Conservation (phyloP, 495 filamentous ascomycete genomes). For the Xylaria flabelliformis region DNA sequence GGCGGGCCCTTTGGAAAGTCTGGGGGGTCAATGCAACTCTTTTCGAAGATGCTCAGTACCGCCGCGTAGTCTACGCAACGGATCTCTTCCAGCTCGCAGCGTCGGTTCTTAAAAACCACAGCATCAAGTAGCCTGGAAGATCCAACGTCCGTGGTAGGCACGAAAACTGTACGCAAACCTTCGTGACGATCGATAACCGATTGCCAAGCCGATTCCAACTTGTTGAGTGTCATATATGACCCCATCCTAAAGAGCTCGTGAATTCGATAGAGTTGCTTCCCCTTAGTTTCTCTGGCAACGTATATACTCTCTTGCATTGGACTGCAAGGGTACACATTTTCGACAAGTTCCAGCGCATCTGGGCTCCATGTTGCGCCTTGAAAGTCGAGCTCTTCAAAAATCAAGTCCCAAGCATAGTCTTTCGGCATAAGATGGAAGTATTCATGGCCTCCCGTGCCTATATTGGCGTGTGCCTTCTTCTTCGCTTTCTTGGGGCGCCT, state of each 20-base stretch:
- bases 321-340: slow-evolving; percentile 16
- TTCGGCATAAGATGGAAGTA: slow-evolving; percentile 1
- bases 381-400: slow-evolving; percentile 4
- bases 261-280: slow-evolving; percentile 16
- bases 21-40: background rate
- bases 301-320: slow-evolving; percentile 17
- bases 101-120: slow-evolving; percentile 9
- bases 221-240: slow-evolving; percentile 44
- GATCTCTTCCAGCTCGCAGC: background rate
- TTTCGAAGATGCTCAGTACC: background rate
- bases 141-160: slow-evolving; percentile 27
- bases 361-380: background rate
- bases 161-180: slow-evolving; percentile 58
- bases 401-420: slow-evolving; percentile 10
- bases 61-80: background rate
- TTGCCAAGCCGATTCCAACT: slow-evolving; percentile 55
- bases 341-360: background rate
- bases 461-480: background rate
- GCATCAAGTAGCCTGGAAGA: slow-evolving; percentile 18
- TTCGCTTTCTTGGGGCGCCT: background rate
- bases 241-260: slow-evolving; percentile 21
- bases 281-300: slow-evolving; percentile 10
- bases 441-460: background rate
- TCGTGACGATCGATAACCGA: slow-evolving; percentile 57
- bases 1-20: slow-evolving; percentile 5